A percentile compares a stretch with the other conserved stretches of the same genome.
These are phyloP conservation scores for Neurospora sp. DNA, from an alignment of 495 filamentous ascomycete genomes.

Conservation along the genomic window DNA sequence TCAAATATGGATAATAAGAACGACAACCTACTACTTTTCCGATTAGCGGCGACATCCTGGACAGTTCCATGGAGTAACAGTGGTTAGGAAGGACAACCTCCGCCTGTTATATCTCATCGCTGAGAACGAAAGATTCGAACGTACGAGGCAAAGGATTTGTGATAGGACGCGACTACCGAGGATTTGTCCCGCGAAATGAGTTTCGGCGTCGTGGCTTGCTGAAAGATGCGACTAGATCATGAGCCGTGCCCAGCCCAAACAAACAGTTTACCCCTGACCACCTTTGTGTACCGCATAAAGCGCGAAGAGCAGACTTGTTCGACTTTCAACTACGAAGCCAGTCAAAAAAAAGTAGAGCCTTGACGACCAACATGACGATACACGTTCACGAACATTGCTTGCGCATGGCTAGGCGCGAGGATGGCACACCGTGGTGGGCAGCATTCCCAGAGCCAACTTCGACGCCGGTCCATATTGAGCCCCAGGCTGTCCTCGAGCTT, in stretches of 20 bases:
- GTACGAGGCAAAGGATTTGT: neutral
- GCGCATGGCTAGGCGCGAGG: constrained; percentile 16
- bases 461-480: constrained; percentile 3
- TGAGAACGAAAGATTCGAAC: neutral
- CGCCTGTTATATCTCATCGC: neutral
- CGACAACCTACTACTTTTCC: neutral
- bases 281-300: neutral
- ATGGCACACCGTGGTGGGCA: constrained; percentile 35
- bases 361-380: constrained; percentile 4
- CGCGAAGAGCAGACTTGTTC: neutral
- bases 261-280: neutral
- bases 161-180: neutral
- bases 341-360: neutral
- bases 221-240: neutral
- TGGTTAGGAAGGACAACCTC: neutral
- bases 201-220: neutral
- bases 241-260: neutral
- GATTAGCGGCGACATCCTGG: neutral
- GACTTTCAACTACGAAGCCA: neutral
- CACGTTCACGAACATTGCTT: constrained; percentile 20
- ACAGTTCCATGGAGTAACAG: neutral
- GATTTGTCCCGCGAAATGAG: neutral
- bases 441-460: constrained; percentile 22
- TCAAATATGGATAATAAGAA: neutral
- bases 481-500: constrained; percentile 7